A percentile compares a stretch with the other conserved stretches of the same genome.
Conservation (phyloP, 108 stramenopile species). For the Cyclotella kingstonii region DNA sequence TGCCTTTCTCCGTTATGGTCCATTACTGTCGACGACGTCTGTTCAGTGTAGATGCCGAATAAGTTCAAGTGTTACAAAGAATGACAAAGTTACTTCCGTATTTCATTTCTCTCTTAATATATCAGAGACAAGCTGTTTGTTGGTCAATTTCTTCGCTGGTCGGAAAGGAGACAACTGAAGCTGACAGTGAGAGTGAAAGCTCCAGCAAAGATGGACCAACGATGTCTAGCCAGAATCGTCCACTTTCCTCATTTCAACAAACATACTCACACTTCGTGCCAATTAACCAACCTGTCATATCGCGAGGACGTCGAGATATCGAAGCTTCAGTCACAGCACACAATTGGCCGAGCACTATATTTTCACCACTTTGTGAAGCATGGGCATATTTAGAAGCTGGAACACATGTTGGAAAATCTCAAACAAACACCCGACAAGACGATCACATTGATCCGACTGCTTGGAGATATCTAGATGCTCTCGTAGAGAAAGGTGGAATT, state of each 20-base stretch:
- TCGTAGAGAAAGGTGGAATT: conserved; percentile 28
- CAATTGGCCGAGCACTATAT: conserved; percentile 61
- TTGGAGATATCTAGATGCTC: conserved; percentile 38
- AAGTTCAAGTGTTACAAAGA: no score
- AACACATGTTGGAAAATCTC: conserved; percentile 11
- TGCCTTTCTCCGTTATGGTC: background rate
- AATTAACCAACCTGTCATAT: conserved; percentile 20
- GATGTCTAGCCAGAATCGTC: background rate
- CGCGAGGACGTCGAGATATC: conserved; percentile 59
- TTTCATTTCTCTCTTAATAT: background rate
- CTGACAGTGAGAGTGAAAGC: background rate
- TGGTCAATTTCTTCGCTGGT: conserved; percentile 14
- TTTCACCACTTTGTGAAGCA: conserved; percentile 78
- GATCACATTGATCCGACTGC: conserved; percentile 2
- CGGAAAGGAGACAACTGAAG: background rate
- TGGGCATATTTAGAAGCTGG: conserved; percentile 47
- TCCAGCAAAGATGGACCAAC: background rate
- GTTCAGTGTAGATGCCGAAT: no score
- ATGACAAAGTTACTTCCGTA: background rate
- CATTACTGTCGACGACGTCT: background rate
- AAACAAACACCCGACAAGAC: background rate
- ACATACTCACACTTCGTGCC: conserved; percentile 18
- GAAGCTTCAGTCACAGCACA: conserved; percentile 64
- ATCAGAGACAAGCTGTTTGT: background rate
- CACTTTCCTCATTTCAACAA: conserved; percentile 32